phyloP scores from a whole-genome alignment of 768 basidiomycete species.

The Amanita exitialis region DNA sequence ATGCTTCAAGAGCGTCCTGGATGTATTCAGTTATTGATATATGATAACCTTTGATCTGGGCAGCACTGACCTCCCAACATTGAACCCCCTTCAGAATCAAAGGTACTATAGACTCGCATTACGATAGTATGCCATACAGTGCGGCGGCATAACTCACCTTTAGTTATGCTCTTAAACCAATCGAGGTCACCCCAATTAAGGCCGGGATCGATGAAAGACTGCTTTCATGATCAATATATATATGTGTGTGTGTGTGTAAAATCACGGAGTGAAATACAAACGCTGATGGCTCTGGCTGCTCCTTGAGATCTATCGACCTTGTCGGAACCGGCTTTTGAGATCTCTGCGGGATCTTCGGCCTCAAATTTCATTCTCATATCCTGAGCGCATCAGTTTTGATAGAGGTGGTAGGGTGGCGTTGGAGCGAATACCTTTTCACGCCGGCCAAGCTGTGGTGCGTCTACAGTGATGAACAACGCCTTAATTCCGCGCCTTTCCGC shows the following conservation, averaged over 20 bases:
- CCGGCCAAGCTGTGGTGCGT: constrained; percentile 92
- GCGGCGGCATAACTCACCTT: constrained; percentile 40
- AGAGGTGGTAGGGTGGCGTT: not conserved
- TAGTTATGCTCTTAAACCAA: constrained; percentile 76
- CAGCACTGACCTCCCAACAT: constrained; percentile 56
- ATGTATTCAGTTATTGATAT: not conserved
- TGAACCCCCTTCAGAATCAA: constrained; percentile 87
- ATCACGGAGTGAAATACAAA: constrained; percentile 21
- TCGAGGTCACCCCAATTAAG: constrained; percentile 78
- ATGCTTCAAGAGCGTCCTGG: constrained; percentile 77
- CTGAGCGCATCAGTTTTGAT: constrained; percentile 14
- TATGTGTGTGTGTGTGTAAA: too few species aligned
- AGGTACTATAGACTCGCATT: constrained; percentile 48
- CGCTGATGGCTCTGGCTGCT: constrained; percentile 88
- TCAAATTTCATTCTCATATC: constrained; percentile 98
- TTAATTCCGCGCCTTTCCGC: constrained; percentile 89
- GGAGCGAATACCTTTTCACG: constrained; percentile 56
- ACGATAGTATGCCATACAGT: not conserved
- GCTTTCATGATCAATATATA: not conserved
- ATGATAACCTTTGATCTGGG: not conserved
- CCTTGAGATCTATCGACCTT: constrained; percentile 80
- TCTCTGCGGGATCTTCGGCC: constrained; percentile 58
- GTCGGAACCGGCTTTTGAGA: constrained; percentile 38
- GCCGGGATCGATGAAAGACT: constrained; percentile 94
- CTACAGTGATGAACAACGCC: constrained; percentile 93